Evolutionary conservation across 805 yeast genomes (phyloP).

Genomic region (Lipomyces lipofer): DNA sequence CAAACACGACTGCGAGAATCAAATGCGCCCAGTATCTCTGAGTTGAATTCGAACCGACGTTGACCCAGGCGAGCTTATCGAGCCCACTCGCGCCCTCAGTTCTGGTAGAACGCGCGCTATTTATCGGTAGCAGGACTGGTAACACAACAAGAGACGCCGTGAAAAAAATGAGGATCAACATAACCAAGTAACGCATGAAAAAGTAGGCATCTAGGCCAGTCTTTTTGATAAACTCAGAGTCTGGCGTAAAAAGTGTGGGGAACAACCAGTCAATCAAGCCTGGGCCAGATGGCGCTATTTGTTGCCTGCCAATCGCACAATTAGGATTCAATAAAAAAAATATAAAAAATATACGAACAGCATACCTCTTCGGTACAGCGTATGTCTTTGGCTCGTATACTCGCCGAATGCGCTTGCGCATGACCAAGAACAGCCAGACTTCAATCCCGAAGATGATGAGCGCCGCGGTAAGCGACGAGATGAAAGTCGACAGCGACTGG

Average conservation of each 20-base stretch:
- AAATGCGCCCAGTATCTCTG: conserved; percentile 62
- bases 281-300: conserved; percentile 70
- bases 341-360: conserved; percentile 4
- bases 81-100: conserved; percentile 47
- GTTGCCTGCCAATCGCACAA: conserved; percentile 10
- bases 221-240: conserved; percentile 74
- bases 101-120: conserved; percentile 38
- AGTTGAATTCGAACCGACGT: conserved; percentile 56
- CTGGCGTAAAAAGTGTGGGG: conserved; percentile 65
- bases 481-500: conserved; percentile 67
- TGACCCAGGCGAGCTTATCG: conserved; percentile 71
- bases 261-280: conserved; percentile 74
- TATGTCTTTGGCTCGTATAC: conserved; percentile 84
- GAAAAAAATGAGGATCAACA: conserved; percentile 56
- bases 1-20: conserved; percentile 54
- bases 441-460: conserved; percentile 65
- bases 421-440: conserved; percentile 58
- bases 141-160: conserved; percentile 56
- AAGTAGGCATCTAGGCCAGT: conserved; percentile 93
- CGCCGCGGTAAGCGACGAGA: conserved; percentile 70
- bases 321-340: background rate
- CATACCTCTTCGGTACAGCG: conserved; percentile 52
- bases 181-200: conserved; percentile 72
- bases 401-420: conserved; percentile 67
- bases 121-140: conserved; percentile 76